Percentiles rank a stretch among this genome's conserved stretches.
Conservation (phyloP, 805 yeast genomes). For the Pichia phayaonensis region DNA sequence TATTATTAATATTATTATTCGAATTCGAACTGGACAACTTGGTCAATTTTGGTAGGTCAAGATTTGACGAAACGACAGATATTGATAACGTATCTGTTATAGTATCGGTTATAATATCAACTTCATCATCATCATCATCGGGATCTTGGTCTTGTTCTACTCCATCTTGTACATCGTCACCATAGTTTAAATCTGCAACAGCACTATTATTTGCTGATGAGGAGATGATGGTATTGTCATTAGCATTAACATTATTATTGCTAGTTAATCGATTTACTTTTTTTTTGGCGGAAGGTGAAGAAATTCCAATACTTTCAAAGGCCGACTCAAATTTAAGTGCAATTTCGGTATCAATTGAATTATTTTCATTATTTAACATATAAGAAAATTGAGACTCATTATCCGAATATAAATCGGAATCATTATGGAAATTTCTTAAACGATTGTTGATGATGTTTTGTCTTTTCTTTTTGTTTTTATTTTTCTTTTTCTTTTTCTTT, state of each 20-base stretch:
- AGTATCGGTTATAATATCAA: not conserved
- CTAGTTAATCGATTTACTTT: not conserved
- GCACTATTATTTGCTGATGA: not conserved
- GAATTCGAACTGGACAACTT: no score
- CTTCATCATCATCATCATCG: not conserved
- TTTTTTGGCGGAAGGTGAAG: constrained; percentile 9
- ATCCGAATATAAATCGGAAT: not conserved
- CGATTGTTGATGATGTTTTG: not conserved
- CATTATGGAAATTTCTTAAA: not conserved
- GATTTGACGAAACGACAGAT: not conserved
- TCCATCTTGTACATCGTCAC: not conserved
- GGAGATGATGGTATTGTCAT: not conserved
- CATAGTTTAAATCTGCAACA: not conserved
- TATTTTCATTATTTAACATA: not conserved
- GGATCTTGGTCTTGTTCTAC: not conserved
- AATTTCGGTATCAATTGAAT: constrained; percentile 8
- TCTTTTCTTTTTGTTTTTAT: constrained; percentile 30
- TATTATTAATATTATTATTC: no score
- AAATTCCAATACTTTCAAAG: constrained; percentile 12
- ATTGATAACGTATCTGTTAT: not conserved
- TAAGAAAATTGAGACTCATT: not conserved
- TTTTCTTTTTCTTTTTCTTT: constrained; percentile 36
- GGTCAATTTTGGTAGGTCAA: not conserved
- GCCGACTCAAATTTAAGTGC: constrained; percentile 9
- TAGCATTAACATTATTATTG: not conserved